Evolutionary conservation across 371 early-diverging fungal genomes (phyloP).

Genomic region (Dinochytrium kinnereticum): DNA sequence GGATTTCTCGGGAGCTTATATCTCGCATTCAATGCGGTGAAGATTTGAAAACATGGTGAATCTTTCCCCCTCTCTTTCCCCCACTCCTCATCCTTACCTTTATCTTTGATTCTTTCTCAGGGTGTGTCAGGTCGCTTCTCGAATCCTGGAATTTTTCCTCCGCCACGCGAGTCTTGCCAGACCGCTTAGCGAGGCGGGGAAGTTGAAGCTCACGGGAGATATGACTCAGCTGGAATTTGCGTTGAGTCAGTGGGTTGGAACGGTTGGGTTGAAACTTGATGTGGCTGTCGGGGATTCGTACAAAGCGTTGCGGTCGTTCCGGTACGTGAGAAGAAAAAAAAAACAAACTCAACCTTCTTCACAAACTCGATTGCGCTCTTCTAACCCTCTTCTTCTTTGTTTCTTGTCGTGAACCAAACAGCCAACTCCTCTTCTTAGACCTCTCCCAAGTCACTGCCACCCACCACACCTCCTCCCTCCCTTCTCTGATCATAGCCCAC

Average conservation of each 20-base stretch:
- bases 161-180: conserved; percentile 67
- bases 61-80: neutral
- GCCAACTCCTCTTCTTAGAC: conserved; percentile 63
- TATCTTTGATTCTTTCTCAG: too few species aligned
- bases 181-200: conserved; percentile 66
- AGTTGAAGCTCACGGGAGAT: conserved; percentile 67
- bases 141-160: conserved; percentile 62
- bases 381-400: too few species aligned
- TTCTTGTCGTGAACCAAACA: conserved; percentile 11
- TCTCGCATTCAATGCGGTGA: conserved; percentile 65
- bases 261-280: conserved; percentile 60
- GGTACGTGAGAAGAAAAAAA: too few species aligned
- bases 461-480: conserved; percentile 57
- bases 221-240: conserved; percentile 76
- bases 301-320: conserved; percentile 63
- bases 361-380: too few species aligned
- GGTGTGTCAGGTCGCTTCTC: conserved; percentile 56
- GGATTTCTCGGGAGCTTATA: conserved; percentile 62
- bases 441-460: conserved; percentile 59
- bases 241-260: conserved; percentile 60
- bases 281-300: conserved; percentile 60
- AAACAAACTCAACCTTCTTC: too few species aligned
- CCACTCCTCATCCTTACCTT: neutral
- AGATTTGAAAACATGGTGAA: conserved; percentile 64
- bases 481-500: conserved; percentile 57